These are phyloP conservation scores for Fusarium phyllophilum DNA, from an alignment of 2,329 filamentous ascomycete species.

Conservation along the genomic window DNA sequence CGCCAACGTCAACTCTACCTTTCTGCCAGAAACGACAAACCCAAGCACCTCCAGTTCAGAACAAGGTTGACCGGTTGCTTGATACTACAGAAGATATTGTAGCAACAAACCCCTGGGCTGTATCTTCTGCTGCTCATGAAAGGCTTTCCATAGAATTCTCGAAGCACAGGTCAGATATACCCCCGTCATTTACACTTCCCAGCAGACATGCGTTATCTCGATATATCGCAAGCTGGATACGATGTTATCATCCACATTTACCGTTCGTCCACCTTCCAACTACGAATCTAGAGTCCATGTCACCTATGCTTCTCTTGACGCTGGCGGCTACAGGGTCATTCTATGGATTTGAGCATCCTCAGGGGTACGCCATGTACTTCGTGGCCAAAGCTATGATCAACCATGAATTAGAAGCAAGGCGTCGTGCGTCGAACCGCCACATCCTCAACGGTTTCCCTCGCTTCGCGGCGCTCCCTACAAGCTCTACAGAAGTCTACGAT, in stretches of 20 bases:
- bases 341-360: not conserved
- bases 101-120: not conserved
- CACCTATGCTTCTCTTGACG: not conserved
- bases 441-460: not conserved
- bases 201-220: slow-evolving; percentile 21
- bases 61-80: not conserved
- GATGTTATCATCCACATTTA: slow-evolving; percentile 19
- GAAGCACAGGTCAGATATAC: not conserved
- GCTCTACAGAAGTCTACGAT: not conserved
- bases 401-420: not conserved
- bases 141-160: not conserved
- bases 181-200: not conserved
- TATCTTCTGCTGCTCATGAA: not conserved
- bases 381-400: not conserved
- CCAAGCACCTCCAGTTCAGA: not conserved
- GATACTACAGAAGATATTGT: not conserved
- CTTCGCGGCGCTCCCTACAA: not conserved
- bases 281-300: slow-evolving; percentile 3
- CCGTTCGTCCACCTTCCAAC: slow-evolving; percentile 19
- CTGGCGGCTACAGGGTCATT: not conserved
- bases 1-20: not conserved
- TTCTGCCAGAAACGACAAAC: not conserved
- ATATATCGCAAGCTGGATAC: slow-evolving; percentile 23
- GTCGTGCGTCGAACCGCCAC: not conserved
- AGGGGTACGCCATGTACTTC: not conserved